Conservation (phyloP, 257 asterid species). For the Coffea canephora region DNA sequence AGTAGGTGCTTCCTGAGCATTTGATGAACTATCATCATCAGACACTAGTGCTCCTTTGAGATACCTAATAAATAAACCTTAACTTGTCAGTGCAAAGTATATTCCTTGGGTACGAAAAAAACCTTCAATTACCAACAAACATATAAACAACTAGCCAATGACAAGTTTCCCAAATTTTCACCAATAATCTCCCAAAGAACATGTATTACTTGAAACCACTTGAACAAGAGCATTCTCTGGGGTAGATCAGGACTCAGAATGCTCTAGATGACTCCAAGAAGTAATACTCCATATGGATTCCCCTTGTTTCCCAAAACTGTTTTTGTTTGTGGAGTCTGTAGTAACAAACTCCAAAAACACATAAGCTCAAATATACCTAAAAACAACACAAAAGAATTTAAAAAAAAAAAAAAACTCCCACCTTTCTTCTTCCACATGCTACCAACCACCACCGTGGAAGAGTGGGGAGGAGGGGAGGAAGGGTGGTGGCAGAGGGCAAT, state of each 20-base stretch:
- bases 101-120: conserved; percentile 12
- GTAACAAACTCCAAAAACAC: no score
- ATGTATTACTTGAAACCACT: background rate
- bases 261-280: background rate
- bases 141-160: background rate
- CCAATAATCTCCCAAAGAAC: background rate
- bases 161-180: background rate
- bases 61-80: conserved; percentile 48
- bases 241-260: background rate
- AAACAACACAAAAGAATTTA: no score
- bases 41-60: conserved; percentile 66
- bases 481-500: no score
- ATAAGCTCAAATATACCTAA: no score
- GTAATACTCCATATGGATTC: background rate
- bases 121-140: background rate
- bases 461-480: no score
- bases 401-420: no score
- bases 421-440: no score
- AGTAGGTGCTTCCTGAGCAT: conserved; percentile 50
- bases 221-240: background rate
- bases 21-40: conserved; percentile 31
- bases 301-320: no score
- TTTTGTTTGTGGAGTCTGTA: no score
- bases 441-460: no score
- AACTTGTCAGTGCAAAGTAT: background rate